Percentiles rank a stretch among this genome's conserved stretches.
Conservation (phyloP, 2,329 filamentous ascomycete genomes). For the Xylariaceae sp. region DNA sequence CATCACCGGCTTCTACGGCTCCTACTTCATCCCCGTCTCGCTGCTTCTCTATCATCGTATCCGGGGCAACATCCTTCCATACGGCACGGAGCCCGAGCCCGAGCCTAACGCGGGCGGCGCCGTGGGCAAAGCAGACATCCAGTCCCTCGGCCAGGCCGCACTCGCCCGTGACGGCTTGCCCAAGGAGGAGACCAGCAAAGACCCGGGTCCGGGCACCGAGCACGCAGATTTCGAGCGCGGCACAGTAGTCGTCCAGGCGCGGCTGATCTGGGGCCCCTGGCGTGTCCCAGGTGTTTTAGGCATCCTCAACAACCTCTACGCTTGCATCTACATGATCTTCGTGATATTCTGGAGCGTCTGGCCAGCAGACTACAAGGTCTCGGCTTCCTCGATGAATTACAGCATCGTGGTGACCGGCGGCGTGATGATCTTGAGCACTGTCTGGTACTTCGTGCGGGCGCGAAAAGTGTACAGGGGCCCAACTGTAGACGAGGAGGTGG, state of each 20-base stretch:
- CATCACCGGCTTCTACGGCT: constrained; percentile 5
- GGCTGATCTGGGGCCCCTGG: constrained; percentile 44
- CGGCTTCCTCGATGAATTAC: constrained; percentile 37
- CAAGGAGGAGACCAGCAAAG: no score
- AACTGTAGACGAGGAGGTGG: no score
- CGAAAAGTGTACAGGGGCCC: constrained; percentile 38
- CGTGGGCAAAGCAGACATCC: no score
- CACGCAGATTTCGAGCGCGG: no score
- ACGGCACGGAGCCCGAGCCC: not conserved
- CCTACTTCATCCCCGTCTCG: constrained; percentile 6
- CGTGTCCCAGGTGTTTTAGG: constrained; percentile 42
- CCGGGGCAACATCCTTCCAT: constrained; percentile 9
- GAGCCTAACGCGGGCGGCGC: no score
- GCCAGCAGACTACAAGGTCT: constrained; percentile 28
- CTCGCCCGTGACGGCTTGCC: no score
- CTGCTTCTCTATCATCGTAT: constrained; percentile 8
- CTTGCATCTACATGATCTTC: constrained; percentile 44
- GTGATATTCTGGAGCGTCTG: constrained; percentile 50
- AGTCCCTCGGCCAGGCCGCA: no score
- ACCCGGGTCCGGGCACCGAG: no score
- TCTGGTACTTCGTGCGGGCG: constrained; percentile 37
- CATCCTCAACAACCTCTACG: constrained; percentile 45
- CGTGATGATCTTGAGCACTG: constrained; percentile 34
- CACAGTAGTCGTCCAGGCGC: not conserved
- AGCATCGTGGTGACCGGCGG: constrained; percentile 34